Evolutionary conservation across 306 rosid species (phyloP), one percentile per base, ranked within the genome.

Genomic region (Luffa acutangula): DNA sequence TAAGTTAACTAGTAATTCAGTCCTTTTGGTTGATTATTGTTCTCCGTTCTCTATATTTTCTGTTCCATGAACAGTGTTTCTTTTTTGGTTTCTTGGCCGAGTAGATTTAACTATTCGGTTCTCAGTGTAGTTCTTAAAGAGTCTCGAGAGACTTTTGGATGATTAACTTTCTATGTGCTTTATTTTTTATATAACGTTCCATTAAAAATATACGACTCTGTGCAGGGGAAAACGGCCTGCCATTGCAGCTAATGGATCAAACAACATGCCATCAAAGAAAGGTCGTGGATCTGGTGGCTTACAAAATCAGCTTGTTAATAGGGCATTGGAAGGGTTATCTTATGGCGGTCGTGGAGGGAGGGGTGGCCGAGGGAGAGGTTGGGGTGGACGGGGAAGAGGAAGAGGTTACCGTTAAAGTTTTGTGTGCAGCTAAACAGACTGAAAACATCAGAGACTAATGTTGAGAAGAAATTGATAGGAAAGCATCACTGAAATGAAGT

Each of bases 271-370:
- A 12, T 69, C 89, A 36, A 91, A 93, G 89, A 93, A 89, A 85
- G 96, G 94, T 57, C 91, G 97, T 37, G 97, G 95, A 48, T 83
- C 77, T 66, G 97, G 96, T 45, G 89, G 91, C 78, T 31, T 86
- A 34, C 98, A 82, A 83, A 88, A 83, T 82, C 99, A 96, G 82
- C 96, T 93, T 73, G 94, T 88, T 80, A 89, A 89, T 83, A 96
- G 96, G 87, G 98, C 98, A 11, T 84, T 91, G 80, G 96, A 87
- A 65, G 99, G 97, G 54, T 79, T 95, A 83, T 89, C 96, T 70
- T 85, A 84, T 65, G 92, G 95, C 25, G 94, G 97, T 25, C 85
- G 92, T 69, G 85, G 87, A 31, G 88, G 88, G 39, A 85, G 96
- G 80, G 95, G 92, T 64, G 96, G 98, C 76, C 84, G 89, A 39